Conservation (phyloP, 148 eudicot species). For the Rhododendron ovatum region DNA sequence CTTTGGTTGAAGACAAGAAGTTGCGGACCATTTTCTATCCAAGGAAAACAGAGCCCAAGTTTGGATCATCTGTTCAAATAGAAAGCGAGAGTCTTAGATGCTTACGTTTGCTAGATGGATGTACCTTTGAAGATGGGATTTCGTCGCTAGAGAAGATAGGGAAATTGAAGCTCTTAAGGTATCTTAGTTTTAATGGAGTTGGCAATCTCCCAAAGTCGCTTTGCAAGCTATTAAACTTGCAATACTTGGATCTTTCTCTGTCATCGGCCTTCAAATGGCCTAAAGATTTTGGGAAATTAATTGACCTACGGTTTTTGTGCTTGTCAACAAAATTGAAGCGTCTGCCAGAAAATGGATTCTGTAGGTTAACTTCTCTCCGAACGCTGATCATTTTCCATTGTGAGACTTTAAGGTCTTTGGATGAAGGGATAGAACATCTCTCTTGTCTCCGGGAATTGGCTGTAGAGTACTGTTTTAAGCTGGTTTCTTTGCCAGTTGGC, state of each 20-base stretch:
- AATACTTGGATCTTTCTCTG: neutral
- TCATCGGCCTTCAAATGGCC: neutral
- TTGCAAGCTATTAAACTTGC: neutral
- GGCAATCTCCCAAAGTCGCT: neutral
- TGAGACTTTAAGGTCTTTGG: neutral
- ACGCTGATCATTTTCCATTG: neutral
- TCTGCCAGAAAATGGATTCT: neutral
- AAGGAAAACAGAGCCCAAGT: neutral
- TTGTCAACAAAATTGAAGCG: neutral
- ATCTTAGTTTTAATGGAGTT: neutral
- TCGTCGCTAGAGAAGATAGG: neutral
- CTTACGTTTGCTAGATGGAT: neutral
- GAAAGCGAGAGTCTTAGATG: neutral
- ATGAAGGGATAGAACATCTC: neutral
- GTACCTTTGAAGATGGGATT: too few relatives aligned
- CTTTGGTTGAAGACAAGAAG: neutral
- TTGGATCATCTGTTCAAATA: neutral
- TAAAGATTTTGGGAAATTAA: neutral
- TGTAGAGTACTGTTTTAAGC: neutral
- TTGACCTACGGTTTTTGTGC: neutral
- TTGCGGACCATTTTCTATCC: neutral
- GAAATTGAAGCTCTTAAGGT: neutral
- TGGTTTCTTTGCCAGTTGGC: neutral
- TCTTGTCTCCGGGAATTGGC: neutral
- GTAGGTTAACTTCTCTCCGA: neutral